Evolutionary conservation across 345 rosid species (phyloP), one percentile per base, ranked within the genome.

Genomic region (Mangifera indica): DNA sequence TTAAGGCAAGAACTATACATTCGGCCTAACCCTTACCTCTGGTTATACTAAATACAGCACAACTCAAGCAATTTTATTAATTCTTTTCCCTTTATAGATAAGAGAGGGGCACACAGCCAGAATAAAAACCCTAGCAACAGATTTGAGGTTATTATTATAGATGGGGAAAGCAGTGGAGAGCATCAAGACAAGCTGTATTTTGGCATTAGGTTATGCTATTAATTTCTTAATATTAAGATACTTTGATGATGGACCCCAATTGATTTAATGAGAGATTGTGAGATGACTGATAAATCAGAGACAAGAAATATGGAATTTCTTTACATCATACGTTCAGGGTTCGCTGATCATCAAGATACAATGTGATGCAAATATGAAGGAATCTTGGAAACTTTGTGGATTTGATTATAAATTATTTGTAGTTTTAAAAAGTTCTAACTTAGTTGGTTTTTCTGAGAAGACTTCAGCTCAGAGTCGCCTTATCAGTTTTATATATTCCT

Each of bases 241-340:
- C 17, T 10, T 34, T 53, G 48, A 2, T n/a, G 14, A 14, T 67
- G 48, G 48, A 32, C 60, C 21, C 60, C 60, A 11, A 18, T 12
- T 5, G 60, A 34, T 53, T 18, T 67, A 34, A 67, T 52, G 53
- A n/a, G 32, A 56, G 58, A 34, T 66, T 67, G 48, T 20, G 60
- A 32, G 49, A 49, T 49, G 53, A 49, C 15, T 49, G 66, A 62
- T 37, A 44, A 40, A 62, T 21, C 66, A 62, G 49, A 40, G 66
- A 62, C 66, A 20, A 24, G 4, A 37, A 22, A 14, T 10, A 46
- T 3, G 6, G 18, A 6, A 70, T 46, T 70, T 59, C 6, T 45
- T 25, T 29, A 59, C 46, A 70, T 46, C 66, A 26, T n/a, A 63
- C 57, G 66, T 59, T 71, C 29, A 21, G 58, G 67, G 60, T 32